A percentile compares a stretch with the other conserved stretches of the same genome.
Conservation (phyloP, 371 early-diverging fungal species). For the Coemansia sp. region DNA sequence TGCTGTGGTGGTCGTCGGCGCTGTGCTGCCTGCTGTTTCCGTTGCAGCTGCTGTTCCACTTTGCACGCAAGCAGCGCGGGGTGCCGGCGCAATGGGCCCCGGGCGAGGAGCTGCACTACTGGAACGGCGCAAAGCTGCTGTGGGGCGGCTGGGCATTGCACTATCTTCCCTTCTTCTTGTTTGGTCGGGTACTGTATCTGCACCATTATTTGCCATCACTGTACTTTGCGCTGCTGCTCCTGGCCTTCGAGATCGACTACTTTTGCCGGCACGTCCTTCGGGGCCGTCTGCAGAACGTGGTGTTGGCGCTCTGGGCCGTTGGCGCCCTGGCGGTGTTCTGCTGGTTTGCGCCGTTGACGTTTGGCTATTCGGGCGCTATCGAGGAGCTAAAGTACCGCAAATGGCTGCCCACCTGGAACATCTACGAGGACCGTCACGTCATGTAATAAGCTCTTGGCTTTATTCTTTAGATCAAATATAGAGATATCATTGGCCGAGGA, state of each 20-base stretch:
- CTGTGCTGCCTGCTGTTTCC: conserved; percentile 59
- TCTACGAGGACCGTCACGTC: conserved; percentile 17
- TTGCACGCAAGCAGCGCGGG: conserved; percentile 51
- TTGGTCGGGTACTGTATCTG: conserved; percentile 97
- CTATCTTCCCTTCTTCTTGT: conserved; percentile 95
- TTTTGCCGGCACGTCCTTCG: conserved; percentile 62
- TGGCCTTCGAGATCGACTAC: conserved; percentile 62
- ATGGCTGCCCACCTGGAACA: conserved; percentile 64
- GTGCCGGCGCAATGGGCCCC: conserved; percentile 59
- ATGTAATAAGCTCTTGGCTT: conserved; percentile 2
- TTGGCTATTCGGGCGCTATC: conserved; percentile 74
- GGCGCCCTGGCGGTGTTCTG: conserved; percentile 59
- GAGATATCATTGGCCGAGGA: conserved; percentile 13
- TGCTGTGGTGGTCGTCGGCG: conserved; percentile 92
- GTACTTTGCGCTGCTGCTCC: conserved; percentile 88
- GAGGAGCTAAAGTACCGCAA: conserved; percentile 54
- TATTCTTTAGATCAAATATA: neutral
- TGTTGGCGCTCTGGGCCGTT: conserved; percentile 25
- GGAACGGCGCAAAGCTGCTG: conserved; percentile 69
- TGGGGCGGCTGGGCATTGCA: conserved; percentile 95
- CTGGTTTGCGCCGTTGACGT: conserved; percentile 80
- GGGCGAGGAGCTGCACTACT: conserved; percentile 74
- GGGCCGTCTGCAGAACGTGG: conserved; percentile 4
- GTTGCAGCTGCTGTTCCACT: conserved; percentile 26
- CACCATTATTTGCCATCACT: conserved; percentile 99